Evolutionary conservation across 345 rosid genomes (phyloP).

Genomic region (Pugionium cornutum): DNA sequence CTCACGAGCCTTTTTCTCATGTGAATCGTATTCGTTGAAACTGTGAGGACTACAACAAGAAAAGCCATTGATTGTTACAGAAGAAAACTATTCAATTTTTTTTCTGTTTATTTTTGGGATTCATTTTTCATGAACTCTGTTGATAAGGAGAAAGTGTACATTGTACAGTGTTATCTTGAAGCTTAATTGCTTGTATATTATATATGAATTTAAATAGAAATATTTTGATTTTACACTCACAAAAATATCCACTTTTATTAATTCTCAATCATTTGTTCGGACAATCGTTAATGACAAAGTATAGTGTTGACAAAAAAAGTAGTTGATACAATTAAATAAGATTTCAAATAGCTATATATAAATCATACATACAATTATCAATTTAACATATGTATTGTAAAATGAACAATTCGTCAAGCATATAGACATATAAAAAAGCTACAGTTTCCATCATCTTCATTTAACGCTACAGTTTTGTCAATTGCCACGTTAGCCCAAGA

Average conservation of each 20-base stretch:
- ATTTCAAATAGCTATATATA: too few relatives aligned
- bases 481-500: not conserved
- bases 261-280: too few relatives aligned
- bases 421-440: too few relatives aligned
- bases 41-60: slow-evolving; percentile 9
- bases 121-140: slow-evolving; percentile 22
- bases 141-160: not conserved
- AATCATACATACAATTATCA: too few relatives aligned
- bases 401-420: too few relatives aligned
- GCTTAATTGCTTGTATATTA: slow-evolving; percentile 1
- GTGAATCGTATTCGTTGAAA: slow-evolving; percentile 57
- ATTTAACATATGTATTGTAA: too few relatives aligned
- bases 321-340: too few relatives aligned
- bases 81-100: not conserved
- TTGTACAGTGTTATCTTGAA: not conserved
- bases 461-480: not conserved
- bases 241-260: not conserved
- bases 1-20: slow-evolving; percentile 55
- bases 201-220: not conserved
- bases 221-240: not conserved
- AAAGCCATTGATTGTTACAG: not conserved
- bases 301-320: too few relatives aligned
- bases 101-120: not conserved
- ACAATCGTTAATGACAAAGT: too few relatives aligned
- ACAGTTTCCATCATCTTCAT: not conserved